Base-by-base conservation (phyloP, 2,329 filamentous ascomycete genomes). In the Scolecobasidium constrictum region DNA sequence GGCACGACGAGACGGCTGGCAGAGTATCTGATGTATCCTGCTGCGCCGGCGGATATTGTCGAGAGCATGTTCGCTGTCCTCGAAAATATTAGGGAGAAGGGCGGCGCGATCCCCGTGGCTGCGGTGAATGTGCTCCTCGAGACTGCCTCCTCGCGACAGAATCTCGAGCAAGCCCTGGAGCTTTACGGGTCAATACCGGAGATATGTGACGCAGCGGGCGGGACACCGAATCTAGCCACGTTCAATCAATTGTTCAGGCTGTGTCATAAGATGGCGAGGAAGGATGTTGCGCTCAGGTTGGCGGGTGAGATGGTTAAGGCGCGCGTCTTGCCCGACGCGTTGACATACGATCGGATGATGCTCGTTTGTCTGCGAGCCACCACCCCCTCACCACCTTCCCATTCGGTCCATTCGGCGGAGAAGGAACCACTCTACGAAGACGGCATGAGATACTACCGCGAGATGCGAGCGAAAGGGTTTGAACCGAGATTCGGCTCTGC, bases 1-100 rank as follows among this genome's bases (percentile, higher is more conserved):
- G 72, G 66, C 12, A 81, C 75, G 43, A 86, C 83, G 2, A 69
- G 79, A 13, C 62, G 75, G 2, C 65, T 95, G 17, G 78, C 17
- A 31, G 36, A 21, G 17, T 28, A 37, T 12, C 16, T 28, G 7
- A 18, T 4, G 5, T 34, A 73, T 3, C 62, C 75, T 1, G 56
- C 66, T 13, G 59, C 71, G 31, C 74, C 77, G 3, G 73, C 83
- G 54, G 52, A 58, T 3, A 63, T 18, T 21, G 13, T 39, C 7
- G 17, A 26, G 20, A 11, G 9, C 11, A 21, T 22, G 18, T 23
- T 33, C 28, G 7, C 7, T 7, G 11, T 71, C 2, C 67, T 94
- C 11, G 66, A 74, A 38, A 56, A 66, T 1, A 63, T 87, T 20
- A 68, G 70, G 36, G 56, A 62, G 5, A 57, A 64, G 19, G 67